A percentile compares a stretch with the other conserved stretches of the same genome.
Conservation (phyloP, 208 protist genomes). For the Leishmania mexicana region DNA sequence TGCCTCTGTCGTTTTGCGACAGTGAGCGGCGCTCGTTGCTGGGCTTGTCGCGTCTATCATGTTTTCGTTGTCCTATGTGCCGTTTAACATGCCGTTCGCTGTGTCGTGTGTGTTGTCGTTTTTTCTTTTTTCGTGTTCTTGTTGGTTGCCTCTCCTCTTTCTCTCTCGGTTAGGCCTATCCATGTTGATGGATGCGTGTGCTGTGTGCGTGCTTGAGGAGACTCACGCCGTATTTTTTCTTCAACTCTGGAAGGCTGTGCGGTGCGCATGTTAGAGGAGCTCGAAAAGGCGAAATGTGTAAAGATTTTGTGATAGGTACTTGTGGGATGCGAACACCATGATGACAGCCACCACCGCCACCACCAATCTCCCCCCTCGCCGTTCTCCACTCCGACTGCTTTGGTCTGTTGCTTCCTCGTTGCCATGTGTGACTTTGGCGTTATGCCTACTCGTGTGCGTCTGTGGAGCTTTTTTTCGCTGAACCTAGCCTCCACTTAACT, state of each 20-base stretch:
- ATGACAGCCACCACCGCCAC: neutral
- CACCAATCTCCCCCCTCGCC: neutral
- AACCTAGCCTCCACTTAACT: neutral
- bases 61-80: neutral
- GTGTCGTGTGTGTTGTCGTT: neutral
- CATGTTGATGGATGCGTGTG: neutral
- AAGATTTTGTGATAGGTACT: neutral
- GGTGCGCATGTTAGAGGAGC: neutral
- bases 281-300: neutral
- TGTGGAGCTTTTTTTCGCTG: neutral
- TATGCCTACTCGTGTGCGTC: neutral
- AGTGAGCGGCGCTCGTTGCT: neutral
- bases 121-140: neutral
- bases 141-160: neutral
- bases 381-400: neutral
- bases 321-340: neutral
- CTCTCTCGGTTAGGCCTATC: neutral
- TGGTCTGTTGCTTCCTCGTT: neutral
- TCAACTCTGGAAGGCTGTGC: neutral
- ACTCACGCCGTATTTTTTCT: neutral
- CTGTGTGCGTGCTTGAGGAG: neutral
- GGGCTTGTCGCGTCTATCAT: too few species aligned
- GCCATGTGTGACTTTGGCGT: neutral
- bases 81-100: neutral
- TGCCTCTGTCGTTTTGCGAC: too few species aligned